phyloP scores from a whole-genome alignment of 345 rosid genomes.

The Eutrema japonicum region DNA sequence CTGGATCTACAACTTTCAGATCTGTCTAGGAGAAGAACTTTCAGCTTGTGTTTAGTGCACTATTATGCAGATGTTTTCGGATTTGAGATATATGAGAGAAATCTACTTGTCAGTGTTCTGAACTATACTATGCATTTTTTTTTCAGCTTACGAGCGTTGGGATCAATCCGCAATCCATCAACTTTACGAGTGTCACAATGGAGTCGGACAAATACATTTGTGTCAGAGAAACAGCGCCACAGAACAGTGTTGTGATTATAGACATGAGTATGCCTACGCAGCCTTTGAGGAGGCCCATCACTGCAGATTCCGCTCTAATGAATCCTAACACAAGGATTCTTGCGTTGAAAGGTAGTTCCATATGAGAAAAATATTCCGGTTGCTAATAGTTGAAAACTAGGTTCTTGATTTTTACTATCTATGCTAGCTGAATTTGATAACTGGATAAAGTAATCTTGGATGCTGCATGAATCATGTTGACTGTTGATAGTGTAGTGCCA shows the following conservation, averaged over 20 bases:
- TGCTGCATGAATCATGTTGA: too few species aligned
- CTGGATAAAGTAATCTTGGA: too few species aligned
- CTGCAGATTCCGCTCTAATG: constrained; percentile 96
- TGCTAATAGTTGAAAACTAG: too few species aligned
- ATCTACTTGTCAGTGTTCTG: too few species aligned
- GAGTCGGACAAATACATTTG: constrained; percentile 97
- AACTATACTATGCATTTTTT: too few species aligned
- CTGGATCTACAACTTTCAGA: too few species aligned
- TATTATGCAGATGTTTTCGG: not conserved
- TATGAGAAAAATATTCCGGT: too few species aligned
- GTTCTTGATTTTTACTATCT: not conserved
- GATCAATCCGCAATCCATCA: constrained; percentile 81
- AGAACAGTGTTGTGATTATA: constrained; percentile 90
- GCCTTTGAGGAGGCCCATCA: constrained; percentile 93
- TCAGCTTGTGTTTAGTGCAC: too few species aligned
- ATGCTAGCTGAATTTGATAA: too few species aligned
- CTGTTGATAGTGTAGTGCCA: too few species aligned
- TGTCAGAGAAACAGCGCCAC: constrained; percentile 96
- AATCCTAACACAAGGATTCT: constrained; percentile 87
- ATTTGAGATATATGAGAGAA: not conserved
- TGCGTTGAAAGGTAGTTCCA: constrained; percentile 68
- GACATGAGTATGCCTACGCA: constrained; percentile 97
- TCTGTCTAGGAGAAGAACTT: too few species aligned
- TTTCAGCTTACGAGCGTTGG: constrained; percentile 84
- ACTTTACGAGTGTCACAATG: constrained; percentile 94